These are phyloP conservation scores for Eruca vesicaria DNA, from an alignment of 441 rosid genomes.

Conservation along the genomic window DNA sequence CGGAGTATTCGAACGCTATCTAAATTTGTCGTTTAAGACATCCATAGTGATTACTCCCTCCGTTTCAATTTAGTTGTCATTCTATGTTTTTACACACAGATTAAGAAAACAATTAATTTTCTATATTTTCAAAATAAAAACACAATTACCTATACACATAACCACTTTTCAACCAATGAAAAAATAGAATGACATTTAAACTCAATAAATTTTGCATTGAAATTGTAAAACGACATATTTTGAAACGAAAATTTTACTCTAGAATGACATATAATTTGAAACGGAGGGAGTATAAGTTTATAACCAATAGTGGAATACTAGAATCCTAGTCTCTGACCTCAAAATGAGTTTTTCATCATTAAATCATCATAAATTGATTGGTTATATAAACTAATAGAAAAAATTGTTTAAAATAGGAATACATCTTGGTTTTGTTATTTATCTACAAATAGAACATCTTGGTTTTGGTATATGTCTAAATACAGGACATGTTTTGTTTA, in stretches of 20 bases:
- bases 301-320: background rate
- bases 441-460: background rate
- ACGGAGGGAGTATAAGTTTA: too few species aligned
- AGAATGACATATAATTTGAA: too few species aligned
- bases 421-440: background rate
- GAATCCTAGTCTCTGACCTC: background rate
- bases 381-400: background rate
- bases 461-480: background rate
- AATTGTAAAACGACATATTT: too few species aligned
- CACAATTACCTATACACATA: too few species aligned
- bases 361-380: background rate
- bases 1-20: background rate
- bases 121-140: too few species aligned
- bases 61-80: too few species aligned
- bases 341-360: background rate
- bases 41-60: background rate
- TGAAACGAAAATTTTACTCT: too few species aligned
- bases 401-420: background rate
- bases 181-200: too few species aligned
- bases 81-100: too few species aligned
- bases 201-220: too few species aligned
- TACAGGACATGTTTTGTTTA: background rate
- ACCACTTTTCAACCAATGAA: too few species aligned
- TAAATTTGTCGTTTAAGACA: background rate
- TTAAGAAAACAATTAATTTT: too few species aligned